phyloP scores from a whole-genome alignment of 306 rosid species.

The Ammopiptanthus mongolicus region DNA sequence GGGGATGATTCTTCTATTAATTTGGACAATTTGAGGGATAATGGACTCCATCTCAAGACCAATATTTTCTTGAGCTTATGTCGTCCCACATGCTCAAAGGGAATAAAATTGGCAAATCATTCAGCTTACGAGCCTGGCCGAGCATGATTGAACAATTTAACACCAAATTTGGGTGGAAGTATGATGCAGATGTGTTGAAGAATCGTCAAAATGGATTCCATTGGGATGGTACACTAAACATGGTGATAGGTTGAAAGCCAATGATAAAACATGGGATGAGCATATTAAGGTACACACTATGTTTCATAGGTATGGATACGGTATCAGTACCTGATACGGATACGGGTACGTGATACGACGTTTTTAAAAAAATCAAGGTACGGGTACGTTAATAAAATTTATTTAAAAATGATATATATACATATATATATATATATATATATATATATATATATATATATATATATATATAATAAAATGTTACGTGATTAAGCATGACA shows the following conservation, averaged over 20 bases:
- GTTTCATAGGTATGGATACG: no score
- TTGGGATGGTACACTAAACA: slow-evolving; percentile 39
- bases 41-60: slow-evolving; percentile 60
- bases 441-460: no score
- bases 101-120: slow-evolving; percentile 39
- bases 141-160: slow-evolving; percentile 50
- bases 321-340: no score
- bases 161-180: slow-evolving; percentile 40
- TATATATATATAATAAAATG: no score
- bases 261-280: slow-evolving; percentile 32
- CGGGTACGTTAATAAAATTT: no score
- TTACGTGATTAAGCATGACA: no score
- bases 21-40: slow-evolving; percentile 39
- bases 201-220: slow-evolving; percentile 47
- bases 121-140: slow-evolving; percentile 42
- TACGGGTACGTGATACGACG: no score
- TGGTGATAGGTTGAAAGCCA: slow-evolving; percentile 33
- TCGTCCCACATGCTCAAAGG: slow-evolving; percentile 42
- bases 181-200: slow-evolving; percentile 48
- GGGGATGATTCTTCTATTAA: slow-evolving; percentile 23
- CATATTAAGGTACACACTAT: slow-evolving; percentile 37
- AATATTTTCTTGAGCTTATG: slow-evolving; percentile 44
- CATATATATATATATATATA: no score
- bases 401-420: no score
- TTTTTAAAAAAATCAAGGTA: no score